A percentile compares a stretch with the other conserved stretches of the same genome.
Conservation (phyloP, 2,329 filamentous ascomycete genomes). For the Aspergillus quadrilineatus region DNA sequence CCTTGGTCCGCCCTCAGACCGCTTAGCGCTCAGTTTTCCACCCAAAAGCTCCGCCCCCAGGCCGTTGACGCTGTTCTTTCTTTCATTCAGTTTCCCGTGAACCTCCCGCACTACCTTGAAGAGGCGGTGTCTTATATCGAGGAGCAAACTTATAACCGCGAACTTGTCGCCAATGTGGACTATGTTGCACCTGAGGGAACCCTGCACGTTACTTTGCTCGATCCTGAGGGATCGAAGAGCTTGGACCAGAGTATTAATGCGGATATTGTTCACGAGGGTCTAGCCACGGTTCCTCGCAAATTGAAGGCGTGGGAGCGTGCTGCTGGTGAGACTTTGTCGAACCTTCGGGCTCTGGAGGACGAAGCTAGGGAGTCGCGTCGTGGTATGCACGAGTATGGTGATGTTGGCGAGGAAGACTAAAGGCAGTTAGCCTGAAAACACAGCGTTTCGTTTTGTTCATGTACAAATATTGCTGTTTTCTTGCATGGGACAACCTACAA, state of each 20-base stretch:
- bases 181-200: slow-evolving; percentile 77
- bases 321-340: slow-evolving; percentile 68
- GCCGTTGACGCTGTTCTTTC: slow-evolving; percentile 83
- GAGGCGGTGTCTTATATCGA: slow-evolving; percentile 76
- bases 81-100: slow-evolving; percentile 82
- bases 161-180: slow-evolving; percentile 89
- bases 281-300: slow-evolving; percentile 90
- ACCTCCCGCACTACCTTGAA: slow-evolving; percentile 70
- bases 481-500: slow-evolving; percentile 1
- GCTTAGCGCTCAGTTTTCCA: slow-evolving; percentile 76
- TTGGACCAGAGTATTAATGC: slow-evolving; percentile 82
- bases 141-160: slow-evolving; percentile 70
- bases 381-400: slow-evolving; percentile 98
- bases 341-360: slow-evolving; percentile 70
- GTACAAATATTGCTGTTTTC: slow-evolving; percentile 9
- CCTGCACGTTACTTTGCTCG: slow-evolving; percentile 83
- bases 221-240: slow-evolving; percentile 64
- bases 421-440: slow-evolving; percentile 1
- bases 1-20: slow-evolving; percentile 81
- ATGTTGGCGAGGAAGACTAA: slow-evolving; percentile 88
- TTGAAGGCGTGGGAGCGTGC: slow-evolving; percentile 86
- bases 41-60: slow-evolving; percentile 80
- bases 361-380: slow-evolving; percentile 75
- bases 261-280: slow-evolving; percentile 76
- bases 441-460: neutral